These are phyloP conservation scores for Zangia roseola DNA, from an alignment of 768 basidiomycete species.

Conservation along the genomic window DNA sequence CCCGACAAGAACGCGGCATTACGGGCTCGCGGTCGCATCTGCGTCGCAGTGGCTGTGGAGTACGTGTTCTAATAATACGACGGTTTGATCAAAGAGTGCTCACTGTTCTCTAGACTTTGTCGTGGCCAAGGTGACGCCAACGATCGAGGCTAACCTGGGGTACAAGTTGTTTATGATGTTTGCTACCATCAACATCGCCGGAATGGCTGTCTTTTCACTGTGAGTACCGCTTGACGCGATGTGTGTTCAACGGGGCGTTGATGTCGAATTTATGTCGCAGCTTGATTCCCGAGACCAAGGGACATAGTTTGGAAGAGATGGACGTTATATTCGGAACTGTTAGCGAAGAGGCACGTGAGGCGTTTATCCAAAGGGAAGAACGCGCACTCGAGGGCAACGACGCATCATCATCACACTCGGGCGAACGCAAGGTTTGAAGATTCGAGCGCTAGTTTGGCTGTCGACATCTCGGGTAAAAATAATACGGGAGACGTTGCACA, in stretches of 20 bases:
- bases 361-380: constrained; percentile 49
- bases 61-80: constrained; percentile 27
- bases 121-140: constrained; percentile 68
- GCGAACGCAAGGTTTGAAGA: constrained; percentile 8
- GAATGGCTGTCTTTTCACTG: constrained; percentile 67
- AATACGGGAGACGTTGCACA: too few relatives aligned
- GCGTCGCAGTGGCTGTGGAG: constrained; percentile 85
- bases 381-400: constrained; percentile 21
- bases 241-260: neutral
- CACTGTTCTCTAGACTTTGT: constrained; percentile 62
- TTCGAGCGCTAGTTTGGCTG: too few relatives aligned
- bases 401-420: neutral
- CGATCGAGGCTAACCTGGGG: constrained; percentile 56
- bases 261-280: constrained; percentile 25
- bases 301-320: constrained; percentile 54
- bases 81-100: too few relatives aligned
- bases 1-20: constrained; percentile 80
- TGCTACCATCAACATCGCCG: constrained; percentile 68
- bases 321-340: constrained; percentile 60
- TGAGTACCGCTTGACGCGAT: constrained; percentile 29
- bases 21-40: constrained; percentile 72
- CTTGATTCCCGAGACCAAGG: constrained; percentile 62
- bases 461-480: too few relatives aligned
- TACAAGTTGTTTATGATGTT: constrained; percentile 81
- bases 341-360: constrained; percentile 49